phyloP scores from a whole-genome alignment of 345 rosid species.

The Moricandia moricandioides region DNA sequence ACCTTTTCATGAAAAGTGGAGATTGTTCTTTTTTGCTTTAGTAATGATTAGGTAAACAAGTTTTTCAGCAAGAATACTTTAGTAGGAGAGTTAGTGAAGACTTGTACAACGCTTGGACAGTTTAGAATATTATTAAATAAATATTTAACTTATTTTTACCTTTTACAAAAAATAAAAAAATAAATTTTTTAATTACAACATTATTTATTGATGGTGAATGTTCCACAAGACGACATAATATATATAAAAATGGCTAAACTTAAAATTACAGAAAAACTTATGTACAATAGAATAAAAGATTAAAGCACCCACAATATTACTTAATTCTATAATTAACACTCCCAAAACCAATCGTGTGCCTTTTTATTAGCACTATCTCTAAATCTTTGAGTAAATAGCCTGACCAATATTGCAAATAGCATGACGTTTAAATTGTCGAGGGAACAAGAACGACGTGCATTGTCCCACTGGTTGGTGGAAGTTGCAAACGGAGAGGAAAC shows the following conservation, averaged over 20 bases:
- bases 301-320: not conserved
- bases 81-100: not conserved
- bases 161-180: no score
- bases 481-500: slow-evolving; percentile 80
- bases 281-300: slow-evolving; percentile 15
- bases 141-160: no score
- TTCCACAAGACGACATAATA: not conserved
- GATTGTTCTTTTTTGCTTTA: not conserved
- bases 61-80: no score
- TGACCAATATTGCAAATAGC: not conserved
- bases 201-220: not conserved
- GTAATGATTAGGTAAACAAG: not conserved
- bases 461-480: slow-evolving; percentile 76
- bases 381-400: not conserved
- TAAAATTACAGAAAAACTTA: slow-evolving; percentile 12
- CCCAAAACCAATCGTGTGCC: not conserved
- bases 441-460: slow-evolving; percentile 79
- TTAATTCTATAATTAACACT: not conserved
- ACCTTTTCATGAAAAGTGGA: not conserved
- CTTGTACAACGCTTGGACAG: not conserved
- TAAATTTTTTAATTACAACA: not conserved
- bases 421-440: slow-evolving; percentile 35
- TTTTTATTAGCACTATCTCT: not conserved
- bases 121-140: not conserved
- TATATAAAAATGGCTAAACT: not conserved